Conservation (phyloP, 306 rosid species). For the Prosopis cineraria region DNA sequence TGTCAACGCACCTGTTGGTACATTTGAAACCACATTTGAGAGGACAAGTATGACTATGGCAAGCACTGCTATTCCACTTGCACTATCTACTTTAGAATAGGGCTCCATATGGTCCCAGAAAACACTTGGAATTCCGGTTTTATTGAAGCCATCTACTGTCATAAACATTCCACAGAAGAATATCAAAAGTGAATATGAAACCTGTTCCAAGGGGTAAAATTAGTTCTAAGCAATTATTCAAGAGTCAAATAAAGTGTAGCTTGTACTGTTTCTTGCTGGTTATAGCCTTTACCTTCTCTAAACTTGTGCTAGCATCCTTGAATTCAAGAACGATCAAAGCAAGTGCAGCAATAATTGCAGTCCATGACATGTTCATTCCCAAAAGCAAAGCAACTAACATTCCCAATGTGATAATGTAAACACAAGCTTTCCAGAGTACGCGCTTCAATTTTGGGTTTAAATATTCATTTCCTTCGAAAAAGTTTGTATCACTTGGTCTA, state of each 20-base stretch:
- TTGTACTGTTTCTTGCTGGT: background rate
- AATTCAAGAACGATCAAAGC: conserved; percentile 90
- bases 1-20: conserved; percentile 73
- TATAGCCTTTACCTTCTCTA: conserved; percentile 70
- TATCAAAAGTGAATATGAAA: conserved; percentile 82
- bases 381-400: conserved; percentile 77
- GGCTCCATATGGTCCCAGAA: conserved; percentile 85
- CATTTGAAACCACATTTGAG: conserved; percentile 92
- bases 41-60: conserved; percentile 69
- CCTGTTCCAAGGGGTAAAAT: conserved; percentile 51
- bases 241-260: background rate
- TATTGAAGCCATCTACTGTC: conserved; percentile 86
- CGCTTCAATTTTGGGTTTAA: conserved; percentile 47
- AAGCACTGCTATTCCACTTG: conserved; percentile 62
- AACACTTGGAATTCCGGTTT: conserved; percentile 84
- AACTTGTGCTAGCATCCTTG: conserved; percentile 84
- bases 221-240: conserved; percentile 23
- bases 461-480: conserved; percentile 39
- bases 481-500: conserved; percentile 27
- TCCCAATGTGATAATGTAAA: conserved; percentile 75
- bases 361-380: conserved; percentile 94
- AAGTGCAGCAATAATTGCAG: conserved; percentile 79
- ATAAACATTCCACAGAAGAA: conserved; percentile 98
- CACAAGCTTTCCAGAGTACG: conserved; percentile 64
- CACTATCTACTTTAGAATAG: conserved; percentile 56